phyloP scores from a whole-genome alignment of 495 filamentous ascomycete species.

The Xylona heveae region DNA sequence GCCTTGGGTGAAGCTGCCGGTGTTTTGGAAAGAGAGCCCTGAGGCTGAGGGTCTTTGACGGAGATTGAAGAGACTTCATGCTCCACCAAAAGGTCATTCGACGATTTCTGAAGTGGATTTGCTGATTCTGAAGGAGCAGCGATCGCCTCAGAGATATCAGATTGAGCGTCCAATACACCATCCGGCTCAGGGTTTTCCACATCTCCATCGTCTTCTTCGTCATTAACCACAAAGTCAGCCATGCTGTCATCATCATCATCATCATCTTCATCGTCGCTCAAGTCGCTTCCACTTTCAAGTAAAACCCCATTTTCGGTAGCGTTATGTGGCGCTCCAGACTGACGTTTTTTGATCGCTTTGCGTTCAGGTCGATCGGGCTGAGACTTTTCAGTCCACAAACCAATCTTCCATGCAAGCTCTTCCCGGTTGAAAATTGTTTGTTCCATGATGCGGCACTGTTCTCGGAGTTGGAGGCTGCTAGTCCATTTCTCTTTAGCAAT shows the following conservation, averaged over 20 bases:
- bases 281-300: too few species aligned
- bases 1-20: too few species aligned
- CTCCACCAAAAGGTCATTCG: too few species aligned
- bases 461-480: conserved; percentile 21
- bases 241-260: conserved; percentile 22
- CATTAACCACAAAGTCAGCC: conserved; percentile 21
- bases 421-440: conserved; percentile 35
- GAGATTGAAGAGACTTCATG: too few species aligned
- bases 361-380: too few species aligned
- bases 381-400: conserved; percentile 28
- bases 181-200: conserved; percentile 11
- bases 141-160: too few species aligned
- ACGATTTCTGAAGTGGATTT: too few species aligned
- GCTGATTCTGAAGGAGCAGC: too few species aligned
- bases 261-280: conserved; percentile 13
- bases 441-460: conserved; percentile 35
- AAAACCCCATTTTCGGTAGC: too few species aligned
- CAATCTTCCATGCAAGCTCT: conserved; percentile 26
- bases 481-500: conserved; percentile 29
- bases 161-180: conserved; percentile 7
- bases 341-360: conserved; percentile 10
- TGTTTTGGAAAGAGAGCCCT: too few species aligned
- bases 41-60: too few species aligned
- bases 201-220: conserved; percentile 14
- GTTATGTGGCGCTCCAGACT: conserved; percentile 5